Evolutionary conservation across 257 asterid genomes (phyloP), one percentile per base, ranked within the genome.

Genomic region (Mentha longifolia): DNA sequence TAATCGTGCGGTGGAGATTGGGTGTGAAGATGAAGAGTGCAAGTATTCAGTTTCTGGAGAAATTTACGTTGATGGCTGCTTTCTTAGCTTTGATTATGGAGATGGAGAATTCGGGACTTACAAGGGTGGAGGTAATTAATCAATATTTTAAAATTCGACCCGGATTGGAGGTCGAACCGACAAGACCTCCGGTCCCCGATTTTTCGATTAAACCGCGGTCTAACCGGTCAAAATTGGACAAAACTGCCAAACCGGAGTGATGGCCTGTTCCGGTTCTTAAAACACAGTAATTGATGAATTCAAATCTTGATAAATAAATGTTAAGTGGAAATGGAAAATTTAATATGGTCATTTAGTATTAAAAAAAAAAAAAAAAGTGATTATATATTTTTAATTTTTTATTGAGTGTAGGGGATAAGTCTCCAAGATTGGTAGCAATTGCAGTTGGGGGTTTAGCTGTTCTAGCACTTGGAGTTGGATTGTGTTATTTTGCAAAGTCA

Each of bases 21-120:
- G 72, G 33, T 74, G 68, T 30, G 82, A 74, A 33, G 85, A 76
- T 25, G 86, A 81, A 67, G 39, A 35, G 8, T 90, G 95, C 56
- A 78, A 83, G 4, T 75, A 82, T 67, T 81, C 93, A 1, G 68
- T 78, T 73, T 79, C 82, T 3, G 95, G 87, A 4, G 87, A 90
- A 64, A 64, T 84, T 28, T 90, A 86, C 31, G 61, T 86, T 82
- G 93, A 86, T 22, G 61, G 81, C 35, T 90, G 93, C 77, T 88
- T 67, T 55, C 16, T 88, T 13, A 83, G 83, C 56, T 88, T 80
- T 41, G 70, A 68, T 22, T 86, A 54, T 0, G 70, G 71, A 7
- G 33, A 52, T 56, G 67, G n/a, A 2, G 61, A 69, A 14, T 64
- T 61, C 42, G 72, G 80, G 2, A 47, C 71, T 49, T 60, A 52